Evolutionary conservation across 75 land plant species (phyloP), one percentile per base, ranked within the genome.

Genomic region (Isoetes taiwanensis): DNA sequence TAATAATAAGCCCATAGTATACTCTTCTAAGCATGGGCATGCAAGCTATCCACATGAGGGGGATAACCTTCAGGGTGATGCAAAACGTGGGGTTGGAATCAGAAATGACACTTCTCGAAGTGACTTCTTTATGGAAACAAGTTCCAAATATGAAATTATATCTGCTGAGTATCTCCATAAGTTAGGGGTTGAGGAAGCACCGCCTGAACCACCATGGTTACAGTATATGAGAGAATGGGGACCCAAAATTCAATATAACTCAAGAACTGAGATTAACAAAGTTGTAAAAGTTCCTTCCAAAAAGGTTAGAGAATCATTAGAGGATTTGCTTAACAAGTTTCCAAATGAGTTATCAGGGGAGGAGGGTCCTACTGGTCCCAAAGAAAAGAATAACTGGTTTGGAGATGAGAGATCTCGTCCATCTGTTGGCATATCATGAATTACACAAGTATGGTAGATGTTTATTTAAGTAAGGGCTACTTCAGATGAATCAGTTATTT

Each of bases 351-450:
- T 85, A 35, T 57, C 67, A 19, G 83, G 76, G 10, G 80, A 83
- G 63, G 76, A 79, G 63, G 91, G 91, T 1, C 91, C 91, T 5
- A 79, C 83, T 29, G 91, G 91, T 30, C 91, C 88, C 9, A 86
- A 83, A 54, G 63, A 52, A 58, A 86, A 86, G 55, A 39, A 26
- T 11, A 68, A 58, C 31, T 86, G 91, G 91, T 31, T 24, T 43
- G 80, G 74, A 5, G 91, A 86, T 67, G 91, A 86, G 34, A 56
- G 72, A n/a, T n/a, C n/a, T n/a, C n/a, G n/a, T n/a, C n/a, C n/a
- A n/a, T n/a, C n/a, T n/a, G n/a, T n/a, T n/a, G n/a, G n/a, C n/a
- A n/a, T n/a, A n/a, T n/a, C n/a, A n/a, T n/a, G n/a, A n/a, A n/a
- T n/a, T n/a, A n/a, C n/a, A n/a, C n/a, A n/a, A n/a, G n/a, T n/a